Conservation (phyloP, 2,329 filamentous ascomycete genomes). For the Fusarium transvaalense region DNA sequence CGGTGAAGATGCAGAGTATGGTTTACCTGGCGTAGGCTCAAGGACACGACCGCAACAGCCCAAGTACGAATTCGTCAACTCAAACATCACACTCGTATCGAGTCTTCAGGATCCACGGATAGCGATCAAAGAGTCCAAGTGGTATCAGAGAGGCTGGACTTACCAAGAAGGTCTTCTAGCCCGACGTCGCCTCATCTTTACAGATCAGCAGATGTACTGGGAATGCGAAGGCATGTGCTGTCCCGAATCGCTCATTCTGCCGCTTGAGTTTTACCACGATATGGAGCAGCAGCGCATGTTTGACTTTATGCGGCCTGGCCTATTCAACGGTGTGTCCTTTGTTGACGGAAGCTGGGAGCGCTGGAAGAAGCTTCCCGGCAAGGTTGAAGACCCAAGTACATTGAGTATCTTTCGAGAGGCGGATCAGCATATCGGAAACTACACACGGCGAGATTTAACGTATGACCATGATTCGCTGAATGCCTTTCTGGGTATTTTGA, state of each 20-base stretch:
- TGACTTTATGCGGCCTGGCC: constrained; percentile 53
- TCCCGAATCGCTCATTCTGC: constrained; percentile 52
- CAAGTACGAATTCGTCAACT: constrained; percentile 51
- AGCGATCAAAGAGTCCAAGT: constrained; percentile 50
- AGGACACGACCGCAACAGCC: constrained; percentile 48
- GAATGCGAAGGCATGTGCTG: constrained; percentile 56
- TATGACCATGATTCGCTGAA: constrained; percentile 52
- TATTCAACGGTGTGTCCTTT: constrained; percentile 54
- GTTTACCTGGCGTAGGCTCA: constrained; percentile 53
- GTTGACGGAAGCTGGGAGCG: constrained; percentile 54
- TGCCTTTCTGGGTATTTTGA: constrained; percentile 51
- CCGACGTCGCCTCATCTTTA: constrained; percentile 55
- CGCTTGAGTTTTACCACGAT: constrained; percentile 52
- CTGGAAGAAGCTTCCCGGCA: constrained; percentile 51
- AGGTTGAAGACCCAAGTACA: constrained; percentile 50
- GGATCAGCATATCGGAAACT: constrained; percentile 52
- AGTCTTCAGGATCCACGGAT: constrained; percentile 51
- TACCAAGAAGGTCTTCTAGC: constrained; percentile 56
- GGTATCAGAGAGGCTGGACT: constrained; percentile 56
- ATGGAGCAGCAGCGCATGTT: constrained; percentile 52
- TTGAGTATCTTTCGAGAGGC: constrained; percentile 54
- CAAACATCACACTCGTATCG: constrained; percentile 51
- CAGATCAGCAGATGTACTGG: constrained; percentile 57
- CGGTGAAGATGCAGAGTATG: constrained; percentile 51
- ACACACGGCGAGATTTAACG: constrained; percentile 48